phyloP scores from a whole-genome alignment of 331 rosid species.

The Rosa hybrid region DNA sequence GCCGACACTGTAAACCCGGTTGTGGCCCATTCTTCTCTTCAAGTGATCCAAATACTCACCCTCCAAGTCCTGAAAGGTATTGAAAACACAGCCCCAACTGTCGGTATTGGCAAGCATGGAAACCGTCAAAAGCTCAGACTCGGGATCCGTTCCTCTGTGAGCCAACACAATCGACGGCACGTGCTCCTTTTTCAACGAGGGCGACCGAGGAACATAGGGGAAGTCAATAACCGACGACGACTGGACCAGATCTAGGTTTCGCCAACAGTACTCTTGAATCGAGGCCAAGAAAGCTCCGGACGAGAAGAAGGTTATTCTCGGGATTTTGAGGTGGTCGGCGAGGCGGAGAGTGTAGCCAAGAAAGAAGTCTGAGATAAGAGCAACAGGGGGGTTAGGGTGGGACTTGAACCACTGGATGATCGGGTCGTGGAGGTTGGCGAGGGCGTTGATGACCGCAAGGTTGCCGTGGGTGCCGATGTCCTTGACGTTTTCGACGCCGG shows the following conservation, averaged over 20 bases:
- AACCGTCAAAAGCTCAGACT: constrained; percentile 38
- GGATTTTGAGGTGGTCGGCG: constrained; percentile 42
- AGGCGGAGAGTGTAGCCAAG: constrained; percentile 65
- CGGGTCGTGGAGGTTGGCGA: constrained; percentile 41
- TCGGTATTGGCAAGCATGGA: constrained; percentile 21
- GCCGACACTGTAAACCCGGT: constrained; percentile 45
- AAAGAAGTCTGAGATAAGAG: constrained; percentile 67
- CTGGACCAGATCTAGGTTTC: not conserved
- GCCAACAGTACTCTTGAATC: constrained; percentile 28
- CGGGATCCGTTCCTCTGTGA: constrained; percentile 47
- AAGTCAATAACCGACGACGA: constrained; percentile 18
- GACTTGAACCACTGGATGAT: constrained; percentile 46
- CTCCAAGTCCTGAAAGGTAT: constrained; percentile 43
- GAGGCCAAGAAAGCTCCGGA: constrained; percentile 20
- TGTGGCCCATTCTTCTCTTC: constrained; percentile 12
- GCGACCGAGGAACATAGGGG: constrained; percentile 37
- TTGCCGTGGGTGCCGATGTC: constrained; percentile 46
- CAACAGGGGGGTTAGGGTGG: constrained; percentile 55
- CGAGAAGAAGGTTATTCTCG: constrained; percentile 40
- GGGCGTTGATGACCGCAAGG: constrained; percentile 43
- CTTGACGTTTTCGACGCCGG: constrained; percentile 41
- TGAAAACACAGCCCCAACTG: constrained; percentile 50
- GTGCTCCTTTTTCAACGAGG: constrained; percentile 46
- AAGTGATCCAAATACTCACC: constrained; percentile 34
- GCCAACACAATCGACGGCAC: constrained; percentile 33